Conservation (phyloP, 2,329 filamentous ascomycete genomes). For the Shiraia bambusicola region DNA sequence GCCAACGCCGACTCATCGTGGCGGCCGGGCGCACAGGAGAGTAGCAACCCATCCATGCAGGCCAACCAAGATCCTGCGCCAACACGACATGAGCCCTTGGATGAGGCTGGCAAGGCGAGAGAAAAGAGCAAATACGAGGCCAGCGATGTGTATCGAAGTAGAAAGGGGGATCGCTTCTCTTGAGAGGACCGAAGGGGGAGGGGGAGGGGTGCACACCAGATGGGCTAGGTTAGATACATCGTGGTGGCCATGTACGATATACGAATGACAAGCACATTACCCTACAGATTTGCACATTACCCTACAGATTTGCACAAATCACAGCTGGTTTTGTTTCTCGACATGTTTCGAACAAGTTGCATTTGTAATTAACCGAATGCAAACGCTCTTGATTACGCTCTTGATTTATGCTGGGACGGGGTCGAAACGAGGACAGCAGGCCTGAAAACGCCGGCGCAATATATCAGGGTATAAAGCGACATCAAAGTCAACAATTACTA, state of each 20-base stretch:
- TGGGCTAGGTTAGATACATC: slow-evolving; percentile 5
- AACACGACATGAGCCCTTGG: slow-evolving; percentile 75
- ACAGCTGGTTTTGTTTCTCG: too few species aligned
- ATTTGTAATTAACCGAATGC: too few species aligned
- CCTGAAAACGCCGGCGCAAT: slow-evolving; percentile 27
- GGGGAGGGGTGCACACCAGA: slow-evolving; percentile 5
- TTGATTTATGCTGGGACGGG: background rate
- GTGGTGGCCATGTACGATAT: background rate
- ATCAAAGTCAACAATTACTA: slow-evolving; percentile 9
- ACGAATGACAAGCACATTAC: slow-evolving; percentile 12
- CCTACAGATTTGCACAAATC: too few species aligned
- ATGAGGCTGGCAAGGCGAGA: slow-evolving; percentile 63
- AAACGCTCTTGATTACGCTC: too few species aligned
- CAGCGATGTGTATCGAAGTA: slow-evolving; percentile 69
- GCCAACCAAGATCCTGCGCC: slow-evolving; percentile 79
- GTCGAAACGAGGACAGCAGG: background rate
- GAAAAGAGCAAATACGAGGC: slow-evolving; percentile 94
- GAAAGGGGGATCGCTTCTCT: slow-evolving; percentile 81
- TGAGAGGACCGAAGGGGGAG: slow-evolving; percentile 17
- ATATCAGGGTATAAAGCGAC: slow-evolving; percentile 38
- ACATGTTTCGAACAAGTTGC: too few species aligned
- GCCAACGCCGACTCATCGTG: too few species aligned
- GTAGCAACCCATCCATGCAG: slow-evolving; percentile 67
- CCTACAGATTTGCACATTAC: background rate
- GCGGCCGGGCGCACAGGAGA: slow-evolving; percentile 7